These are phyloP conservation scores for Barnettozyma sucrosica DNA, from an alignment of 805 yeast genomes.

Conservation along the genomic window DNA sequence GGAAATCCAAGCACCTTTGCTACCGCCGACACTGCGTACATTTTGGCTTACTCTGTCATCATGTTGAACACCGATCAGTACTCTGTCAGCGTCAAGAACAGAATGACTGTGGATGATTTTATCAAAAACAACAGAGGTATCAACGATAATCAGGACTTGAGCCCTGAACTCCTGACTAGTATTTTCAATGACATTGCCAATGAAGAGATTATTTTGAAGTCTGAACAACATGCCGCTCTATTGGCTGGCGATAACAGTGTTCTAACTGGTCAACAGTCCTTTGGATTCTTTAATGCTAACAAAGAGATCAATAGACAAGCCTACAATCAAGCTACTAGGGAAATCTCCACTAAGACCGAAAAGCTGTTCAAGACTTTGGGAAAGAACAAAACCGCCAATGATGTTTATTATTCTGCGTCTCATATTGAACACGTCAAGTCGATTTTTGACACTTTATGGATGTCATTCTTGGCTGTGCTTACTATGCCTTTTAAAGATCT, in stretches of 20 bases:
- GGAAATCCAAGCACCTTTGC: conserved; percentile 88
- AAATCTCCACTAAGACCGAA: conserved; percentile 86
- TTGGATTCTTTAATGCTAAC: conserved; percentile 53
- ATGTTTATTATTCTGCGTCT: conserved; percentile 72
- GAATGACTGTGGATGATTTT: conserved; percentile 88
- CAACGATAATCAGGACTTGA: conserved; percentile 83
- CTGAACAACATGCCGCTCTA: conserved; percentile 91
- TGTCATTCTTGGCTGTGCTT: conserved; percentile 91
- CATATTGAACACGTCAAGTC: conserved; percentile 88
- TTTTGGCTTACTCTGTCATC: conserved; percentile 85
- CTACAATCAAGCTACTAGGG: conserved; percentile 86
- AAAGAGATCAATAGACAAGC: conserved; percentile 75
- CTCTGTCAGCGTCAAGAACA: conserved; percentile 74
- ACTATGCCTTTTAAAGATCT: conserved; percentile 91
- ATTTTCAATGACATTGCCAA: conserved; percentile 73
- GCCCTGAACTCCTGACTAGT: conserved; percentile 60
- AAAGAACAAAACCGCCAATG: conserved; percentile 35
- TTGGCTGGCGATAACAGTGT: conserved; percentile 50
- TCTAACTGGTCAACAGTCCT: conserved; percentile 32
- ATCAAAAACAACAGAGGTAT: conserved; percentile 84
- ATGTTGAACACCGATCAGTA: conserved; percentile 94
- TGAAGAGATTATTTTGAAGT: conserved; percentile 84
- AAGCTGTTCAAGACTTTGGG: conserved; percentile 67
- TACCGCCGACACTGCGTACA: conserved; percentile 91
- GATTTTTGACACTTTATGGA: conserved; percentile 92